Evolutionary conservation across 495 filamentous ascomycete species (phyloP).

Genomic region (Hypoxylon trugodes): DNA sequence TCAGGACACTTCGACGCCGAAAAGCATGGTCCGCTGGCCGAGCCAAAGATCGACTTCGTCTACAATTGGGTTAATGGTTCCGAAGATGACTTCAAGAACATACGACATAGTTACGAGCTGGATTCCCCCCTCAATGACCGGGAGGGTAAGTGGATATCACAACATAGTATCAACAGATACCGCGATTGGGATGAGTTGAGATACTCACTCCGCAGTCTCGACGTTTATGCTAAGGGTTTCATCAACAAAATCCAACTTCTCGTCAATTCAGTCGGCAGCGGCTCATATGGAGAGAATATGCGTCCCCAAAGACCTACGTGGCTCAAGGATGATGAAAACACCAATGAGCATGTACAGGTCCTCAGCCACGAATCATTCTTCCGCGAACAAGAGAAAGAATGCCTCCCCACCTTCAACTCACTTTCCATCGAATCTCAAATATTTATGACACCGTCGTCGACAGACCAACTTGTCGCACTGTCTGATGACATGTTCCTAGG

Average conservation of each 20-base stretch:
- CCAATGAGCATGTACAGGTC: constrained; percentile 46
- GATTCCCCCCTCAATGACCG: constrained; percentile 52
- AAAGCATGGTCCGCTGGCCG: constrained; percentile 38
- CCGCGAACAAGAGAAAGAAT: constrained; percentile 46
- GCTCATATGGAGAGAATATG: constrained; percentile 37
- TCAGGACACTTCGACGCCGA: constrained; percentile 42
- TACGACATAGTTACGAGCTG: constrained; percentile 48
- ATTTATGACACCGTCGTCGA: constrained; percentile 45
- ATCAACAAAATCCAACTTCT: constrained; percentile 54
- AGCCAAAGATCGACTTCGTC: constrained; percentile 56
- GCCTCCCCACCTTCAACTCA: constrained; percentile 56
- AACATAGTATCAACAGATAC: constrained; percentile 53
- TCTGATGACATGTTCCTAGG: constrained; percentile 58
- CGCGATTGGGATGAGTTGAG: constrained; percentile 56
- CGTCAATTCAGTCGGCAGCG: constrained; percentile 48
- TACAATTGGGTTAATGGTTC: constrained; percentile 58
- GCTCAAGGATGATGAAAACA: constrained; percentile 45
- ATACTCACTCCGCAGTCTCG: constrained; percentile 53
- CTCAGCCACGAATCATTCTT: constrained; percentile 55
- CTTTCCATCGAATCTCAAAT: constrained; percentile 55
- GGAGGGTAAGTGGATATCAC: constrained; percentile 50
- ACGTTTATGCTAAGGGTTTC: constrained; percentile 50
- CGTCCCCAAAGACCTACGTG: constrained; percentile 47
- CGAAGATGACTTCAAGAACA: constrained; percentile 46
- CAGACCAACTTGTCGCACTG: constrained; percentile 49